These are phyloP conservation scores for Yamadazyma friedrichii DNA, from an alignment of 1,139 yeast species.

Conservation along the genomic window DNA sequence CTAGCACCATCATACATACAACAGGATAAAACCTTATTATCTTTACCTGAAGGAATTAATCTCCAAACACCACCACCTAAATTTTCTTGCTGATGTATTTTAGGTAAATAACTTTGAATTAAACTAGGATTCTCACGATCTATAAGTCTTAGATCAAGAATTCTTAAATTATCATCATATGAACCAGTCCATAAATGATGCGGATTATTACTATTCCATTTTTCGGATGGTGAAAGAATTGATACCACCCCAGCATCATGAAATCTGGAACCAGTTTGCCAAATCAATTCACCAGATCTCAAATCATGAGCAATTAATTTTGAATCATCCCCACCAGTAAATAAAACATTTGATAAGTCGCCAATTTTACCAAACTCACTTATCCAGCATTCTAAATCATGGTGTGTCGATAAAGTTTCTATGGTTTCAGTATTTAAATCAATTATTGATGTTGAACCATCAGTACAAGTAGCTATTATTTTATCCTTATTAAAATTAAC, in stretches of 20 bases:
- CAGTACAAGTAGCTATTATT: constrained; percentile 55
- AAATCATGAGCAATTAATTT: constrained; percentile 73
- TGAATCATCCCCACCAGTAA: constrained; percentile 92
- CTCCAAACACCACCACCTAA: constrained; percentile 97
- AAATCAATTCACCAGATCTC: constrained; percentile 47
- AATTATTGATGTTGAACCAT: constrained; percentile 47
- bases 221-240: constrained; percentile 49
- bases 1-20: constrained; percentile 97
- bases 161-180: constrained; percentile 77
- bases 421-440: constrained; percentile 21
- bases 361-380: constrained; percentile 67
- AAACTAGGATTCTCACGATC: constrained; percentile 36
- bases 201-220: constrained; percentile 43
- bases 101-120: constrained; percentile 50
- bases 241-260: constrained; percentile 92
- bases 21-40: constrained; percentile 61
- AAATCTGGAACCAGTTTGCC: constrained; percentile 52
- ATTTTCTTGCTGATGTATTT: constrained; percentile 39
- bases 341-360: constrained; percentile 55
- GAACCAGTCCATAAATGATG: constrained; percentile 83
- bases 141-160: constrained; percentile 67
- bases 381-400: constrained; percentile 87
- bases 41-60: constrained; percentile 58
- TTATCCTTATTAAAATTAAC: constrained; percentile 49
- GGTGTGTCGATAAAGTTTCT: constrained; percentile 31